Conservation (phyloP, 306 rosid species). For the Clitoria ternatea region DNA sequence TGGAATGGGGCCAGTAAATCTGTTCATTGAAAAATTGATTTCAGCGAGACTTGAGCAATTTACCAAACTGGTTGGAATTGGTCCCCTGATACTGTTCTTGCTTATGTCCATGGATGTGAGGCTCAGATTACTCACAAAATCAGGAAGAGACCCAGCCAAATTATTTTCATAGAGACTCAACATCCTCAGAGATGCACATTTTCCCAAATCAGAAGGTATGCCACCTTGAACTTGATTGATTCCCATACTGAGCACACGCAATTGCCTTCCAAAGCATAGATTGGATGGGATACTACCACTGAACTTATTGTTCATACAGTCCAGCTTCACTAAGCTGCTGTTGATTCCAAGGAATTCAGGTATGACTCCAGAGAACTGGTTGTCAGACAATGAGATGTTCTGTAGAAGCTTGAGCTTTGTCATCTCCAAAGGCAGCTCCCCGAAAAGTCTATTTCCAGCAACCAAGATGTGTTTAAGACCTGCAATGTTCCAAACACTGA, state of each 20-base stretch:
- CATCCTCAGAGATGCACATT: constrained; percentile 47
- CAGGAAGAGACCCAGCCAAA: constrained; percentile 27
- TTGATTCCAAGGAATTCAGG: constrained; percentile 14
- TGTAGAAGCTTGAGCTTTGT: constrained; percentile 46
- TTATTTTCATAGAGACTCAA: constrained; percentile 32
- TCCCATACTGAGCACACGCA: constrained; percentile 35
- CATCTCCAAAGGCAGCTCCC: constrained; percentile 48
- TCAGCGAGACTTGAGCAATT: constrained; percentile 37
- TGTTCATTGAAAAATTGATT: constrained; percentile 45
- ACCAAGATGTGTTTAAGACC: constrained; percentile 16
- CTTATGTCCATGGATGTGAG: constrained; percentile 38
- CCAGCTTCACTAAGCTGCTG: background rate
- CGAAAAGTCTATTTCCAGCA: constrained; percentile 51
- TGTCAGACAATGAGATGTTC: constrained; percentile 43
- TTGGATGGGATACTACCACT: constrained; percentile 51
- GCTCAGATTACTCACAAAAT: background rate
- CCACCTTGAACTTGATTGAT: constrained; percentile 45
- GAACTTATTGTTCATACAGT: background rate
- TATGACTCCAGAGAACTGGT: constrained; percentile 50
- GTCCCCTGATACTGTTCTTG: constrained; percentile 29
- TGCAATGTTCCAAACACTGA: constrained; percentile 60
- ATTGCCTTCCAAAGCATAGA: constrained; percentile 48
- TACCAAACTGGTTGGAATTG: constrained; percentile 42
- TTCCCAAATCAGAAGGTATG: constrained; percentile 48
- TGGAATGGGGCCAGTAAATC: constrained; percentile 42